Conservation (phyloP, 2,329 filamentous ascomycete species). For the Paecilomyces sp. region DNA sequence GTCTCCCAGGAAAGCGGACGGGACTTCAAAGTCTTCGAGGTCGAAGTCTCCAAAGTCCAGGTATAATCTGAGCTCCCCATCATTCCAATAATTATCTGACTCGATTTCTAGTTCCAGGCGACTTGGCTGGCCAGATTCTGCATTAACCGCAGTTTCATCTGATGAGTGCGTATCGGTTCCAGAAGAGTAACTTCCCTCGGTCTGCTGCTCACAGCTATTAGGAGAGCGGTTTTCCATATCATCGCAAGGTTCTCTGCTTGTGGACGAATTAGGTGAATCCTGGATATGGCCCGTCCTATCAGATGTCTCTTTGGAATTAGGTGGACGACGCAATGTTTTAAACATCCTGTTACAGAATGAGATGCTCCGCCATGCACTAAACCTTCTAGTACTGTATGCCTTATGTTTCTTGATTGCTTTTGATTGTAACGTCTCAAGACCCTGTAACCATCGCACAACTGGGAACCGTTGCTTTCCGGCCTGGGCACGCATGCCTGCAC, state of each 20-base stretch:
- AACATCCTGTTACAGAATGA: not conserved
- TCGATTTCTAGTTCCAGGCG: not conserved
- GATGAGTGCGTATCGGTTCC: not conserved
- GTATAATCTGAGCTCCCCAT: not conserved
- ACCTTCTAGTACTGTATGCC: constrained; percentile 16
- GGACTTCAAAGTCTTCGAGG: not conserved
- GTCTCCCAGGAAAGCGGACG: not conserved
- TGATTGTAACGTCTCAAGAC: constrained; percentile 50
- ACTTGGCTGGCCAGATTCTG: not conserved
- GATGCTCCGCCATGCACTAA: not conserved
- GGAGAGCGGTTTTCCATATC: constrained; percentile 9
- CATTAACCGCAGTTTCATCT: not conserved
- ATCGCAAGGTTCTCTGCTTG: not conserved
- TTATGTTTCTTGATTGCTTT: constrained; percentile 48
- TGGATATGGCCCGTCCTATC: not conserved
- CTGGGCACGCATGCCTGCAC: constrained; percentile 53
- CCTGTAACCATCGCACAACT: constrained; percentile 54
- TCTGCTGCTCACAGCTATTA: constrained; percentile 6
- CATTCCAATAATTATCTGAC: not conserved
- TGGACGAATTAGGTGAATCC: not conserved
- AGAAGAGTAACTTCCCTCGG: not conserved
- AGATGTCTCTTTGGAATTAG: not conserved
- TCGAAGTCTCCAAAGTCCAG: not conserved
- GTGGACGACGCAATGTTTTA: not conserved
- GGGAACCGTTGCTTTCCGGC: constrained; percentile 56